Percentiles rank a stretch among this genome's conserved stretches.
phyloP scores from a whole-genome alignment of 129 eudicot genomes.

The Pittosporum tobira region DNA sequence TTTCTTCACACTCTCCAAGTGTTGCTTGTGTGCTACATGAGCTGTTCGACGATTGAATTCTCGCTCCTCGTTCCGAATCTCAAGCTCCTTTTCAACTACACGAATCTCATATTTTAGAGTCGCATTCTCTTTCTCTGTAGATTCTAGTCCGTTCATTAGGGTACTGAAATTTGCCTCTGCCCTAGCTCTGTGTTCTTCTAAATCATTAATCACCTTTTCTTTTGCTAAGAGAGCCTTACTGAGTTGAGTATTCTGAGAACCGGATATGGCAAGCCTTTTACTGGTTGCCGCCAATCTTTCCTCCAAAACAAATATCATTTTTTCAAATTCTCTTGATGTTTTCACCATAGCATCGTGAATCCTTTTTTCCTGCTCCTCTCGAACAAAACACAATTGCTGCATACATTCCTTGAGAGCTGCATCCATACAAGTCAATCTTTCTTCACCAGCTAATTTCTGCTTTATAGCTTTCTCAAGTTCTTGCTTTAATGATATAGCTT shows the following conservation, averaged over 20 bases:
- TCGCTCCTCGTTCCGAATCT: conserved; percentile 81
- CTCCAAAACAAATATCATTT: conserved; percentile 27
- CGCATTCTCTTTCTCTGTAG: conserved; percentile 58
- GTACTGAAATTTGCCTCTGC: conserved; percentile 50
- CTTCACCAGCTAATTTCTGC: conserved; percentile 54
- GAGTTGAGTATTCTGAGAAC: conserved; percentile 53
- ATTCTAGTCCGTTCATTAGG: conserved; percentile 46
- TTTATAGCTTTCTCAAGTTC: conserved; percentile 60
- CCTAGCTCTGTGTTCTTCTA: conserved; percentile 30
- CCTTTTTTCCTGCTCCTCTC: conserved; percentile 83
- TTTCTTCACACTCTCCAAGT: conserved; percentile 59
- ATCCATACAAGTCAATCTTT: conserved; percentile 54
- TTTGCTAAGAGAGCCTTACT: conserved; percentile 47
- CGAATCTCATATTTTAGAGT: conserved; percentile 71
- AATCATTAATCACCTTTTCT: conserved; percentile 53
- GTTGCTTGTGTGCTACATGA: conserved; percentile 66
- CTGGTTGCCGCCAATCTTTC: conserved; percentile 55
- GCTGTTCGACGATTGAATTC: conserved; percentile 69
- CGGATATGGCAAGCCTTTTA: conserved; percentile 37
- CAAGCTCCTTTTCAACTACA: conserved; percentile 83
- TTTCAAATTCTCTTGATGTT: conserved; percentile 63
- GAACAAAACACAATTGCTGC: conserved; percentile 85
- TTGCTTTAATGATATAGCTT: conserved; percentile 52
- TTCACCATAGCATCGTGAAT: conserved; percentile 62
- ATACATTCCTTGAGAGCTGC: conserved; percentile 87